These are phyloP conservation scores for Cubamyces sp. DNA, from an alignment of 768 basidiomycete species.

Conservation along the genomic window DNA sequence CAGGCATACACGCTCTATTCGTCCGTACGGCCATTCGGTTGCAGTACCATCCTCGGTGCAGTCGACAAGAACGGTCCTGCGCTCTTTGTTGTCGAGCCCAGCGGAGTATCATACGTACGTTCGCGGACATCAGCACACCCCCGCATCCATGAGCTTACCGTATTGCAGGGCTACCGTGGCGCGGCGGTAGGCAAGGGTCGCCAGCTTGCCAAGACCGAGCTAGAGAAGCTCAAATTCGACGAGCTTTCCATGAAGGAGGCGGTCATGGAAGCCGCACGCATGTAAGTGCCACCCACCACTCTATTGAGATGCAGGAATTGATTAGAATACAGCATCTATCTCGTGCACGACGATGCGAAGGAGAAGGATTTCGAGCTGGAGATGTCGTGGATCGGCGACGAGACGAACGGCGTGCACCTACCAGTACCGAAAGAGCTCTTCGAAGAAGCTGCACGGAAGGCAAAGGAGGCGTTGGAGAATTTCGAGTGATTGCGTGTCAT, in stretches of 20 bases:
- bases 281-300: slow-evolving; percentile 57
- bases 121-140: background rate
- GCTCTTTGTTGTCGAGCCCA: slow-evolving; percentile 92
- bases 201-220: slow-evolving; percentile 95
- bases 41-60: slow-evolving; percentile 88
- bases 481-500: slow-evolving; percentile 49
- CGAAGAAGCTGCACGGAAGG: slow-evolving; percentile 84
- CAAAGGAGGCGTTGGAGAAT: slow-evolving; percentile 82
- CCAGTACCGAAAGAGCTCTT: slow-evolving; percentile 85
- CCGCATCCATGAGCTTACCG: background rate
- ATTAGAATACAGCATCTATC: slow-evolving; percentile 73
- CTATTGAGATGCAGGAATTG: slow-evolving; percentile 16
- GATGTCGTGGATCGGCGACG: slow-evolving; percentile 93
- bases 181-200: slow-evolving; percentile 99
- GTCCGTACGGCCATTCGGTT: slow-evolving; percentile 95
- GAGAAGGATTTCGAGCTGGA: slow-evolving; percentile 99
- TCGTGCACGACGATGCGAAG: slow-evolving; percentile 96
- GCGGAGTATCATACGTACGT: slow-evolving; percentile 87
- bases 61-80: slow-evolving; percentile 88
- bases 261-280: slow-evolving; percentile 90
- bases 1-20: slow-evolving; percentile 98
- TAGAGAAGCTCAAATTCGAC: slow-evolving; percentile 91
- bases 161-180: slow-evolving; percentile 84
- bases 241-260: slow-evolving; percentile 84
- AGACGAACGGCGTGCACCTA: slow-evolving; percentile 78